Evolutionary conservation across 2,329 filamentous ascomycete species (phyloP), one percentile per base, ranked within the genome.

Genomic region (Fusarium sp.): DNA sequence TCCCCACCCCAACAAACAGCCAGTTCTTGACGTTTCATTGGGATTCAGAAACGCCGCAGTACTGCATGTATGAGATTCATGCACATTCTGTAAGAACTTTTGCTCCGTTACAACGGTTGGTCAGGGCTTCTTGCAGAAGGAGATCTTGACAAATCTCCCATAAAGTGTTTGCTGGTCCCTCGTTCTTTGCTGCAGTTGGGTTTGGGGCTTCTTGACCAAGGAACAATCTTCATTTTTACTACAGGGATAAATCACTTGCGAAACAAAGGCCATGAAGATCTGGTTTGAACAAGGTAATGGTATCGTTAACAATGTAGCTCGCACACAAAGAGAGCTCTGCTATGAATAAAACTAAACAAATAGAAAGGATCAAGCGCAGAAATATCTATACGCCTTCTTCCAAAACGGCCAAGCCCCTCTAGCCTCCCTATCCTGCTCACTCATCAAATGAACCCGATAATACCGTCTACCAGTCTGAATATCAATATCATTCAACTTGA

Each of bases 401-500:
- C 92, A 95, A 59, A 74, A 79, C 0, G 92, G 92, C 92, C 92
- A 94, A 7, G 79, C 77, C 23, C 85, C 86, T 75, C 85, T 84
- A 81, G 97, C 93, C 49, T 91, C 91, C 42, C 85, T 82, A 82
- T 98, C 94, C 78, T 97, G 91, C 42, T 90, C 90, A 52, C 96
- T 84, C 56, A 98, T 81, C 63, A 91, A 87, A 21, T 90, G 88
- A 43, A 97, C 81, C 76, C 97, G 93, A 62, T 97, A 86, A 75
- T 97, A 93, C 31, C 94, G 85, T 39, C 93, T 88, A 3, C 95
- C 95, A 1, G 94, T 97, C 64, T 91, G 88, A 67, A 98, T 81
- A 79, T 98, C 94, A 89, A 98, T 97, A 66, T 97, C 90, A 46
- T 85, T 83, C 41, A 86, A 80, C 21, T 86, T 84, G 39, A 97